Evolutionary conservation across 345 rosid species (phyloP).

Genomic region (Eucalyptus pumila): DNA sequence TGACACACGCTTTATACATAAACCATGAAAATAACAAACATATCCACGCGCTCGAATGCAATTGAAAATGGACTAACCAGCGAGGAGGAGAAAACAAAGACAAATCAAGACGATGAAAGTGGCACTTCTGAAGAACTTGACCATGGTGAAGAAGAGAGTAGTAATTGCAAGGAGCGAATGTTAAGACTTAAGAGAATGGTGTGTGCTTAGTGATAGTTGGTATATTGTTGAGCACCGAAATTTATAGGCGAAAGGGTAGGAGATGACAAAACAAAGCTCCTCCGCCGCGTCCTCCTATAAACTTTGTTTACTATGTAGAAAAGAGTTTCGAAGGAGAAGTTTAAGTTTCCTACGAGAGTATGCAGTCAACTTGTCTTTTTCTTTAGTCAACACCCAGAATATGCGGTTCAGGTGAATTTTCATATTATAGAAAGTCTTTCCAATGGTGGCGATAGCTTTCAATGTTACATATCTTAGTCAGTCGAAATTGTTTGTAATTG

Average conservation of each 20-base stretch:
- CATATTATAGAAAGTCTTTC: not conserved
- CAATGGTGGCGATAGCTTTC: not conserved
- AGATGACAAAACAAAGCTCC: not conserved
- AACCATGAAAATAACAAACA: too few species aligned
- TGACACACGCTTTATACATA: too few species aligned
- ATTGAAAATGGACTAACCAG: not conserved
- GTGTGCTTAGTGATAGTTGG: not conserved
- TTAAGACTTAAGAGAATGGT: not conserved
- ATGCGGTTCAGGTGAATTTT: not conserved
- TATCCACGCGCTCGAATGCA: not conserved
- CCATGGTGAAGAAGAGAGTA: not conserved
- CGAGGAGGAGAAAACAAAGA: not conserved
- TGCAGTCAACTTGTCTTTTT: not conserved
- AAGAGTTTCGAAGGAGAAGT: not conserved
- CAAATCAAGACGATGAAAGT: not conserved
- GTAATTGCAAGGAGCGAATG: not conserved
- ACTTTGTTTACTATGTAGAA: too few species aligned
- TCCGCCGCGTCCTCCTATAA: not conserved
- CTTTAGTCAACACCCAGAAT: not conserved
- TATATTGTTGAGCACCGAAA: not conserved
- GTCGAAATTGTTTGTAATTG: not conserved
- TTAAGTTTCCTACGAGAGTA: too few species aligned
- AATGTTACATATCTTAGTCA: not conserved
- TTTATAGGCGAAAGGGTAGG: not conserved
- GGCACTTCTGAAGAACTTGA: not conserved